Percentiles rank a stretch among this genome's conserved stretches.
These are phyloP conservation scores for Macaranga tanarius DNA, from an alignment of 441 rosid genomes.

Conservation along the genomic window DNA sequence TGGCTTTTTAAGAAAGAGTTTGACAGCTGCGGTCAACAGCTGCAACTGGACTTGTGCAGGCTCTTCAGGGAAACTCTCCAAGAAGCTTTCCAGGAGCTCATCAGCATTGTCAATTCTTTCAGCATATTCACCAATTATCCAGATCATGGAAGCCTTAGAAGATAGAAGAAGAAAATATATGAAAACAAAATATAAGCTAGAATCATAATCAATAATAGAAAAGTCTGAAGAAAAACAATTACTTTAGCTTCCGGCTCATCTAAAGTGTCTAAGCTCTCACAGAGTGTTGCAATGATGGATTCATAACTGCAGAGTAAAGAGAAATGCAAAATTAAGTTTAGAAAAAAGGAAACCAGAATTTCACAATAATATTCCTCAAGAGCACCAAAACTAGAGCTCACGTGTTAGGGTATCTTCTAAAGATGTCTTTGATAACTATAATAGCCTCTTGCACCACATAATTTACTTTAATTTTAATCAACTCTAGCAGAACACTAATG, in stretches of 20 bases:
- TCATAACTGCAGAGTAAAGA: conserved; percentile 59
- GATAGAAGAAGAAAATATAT: conserved; percentile 18
- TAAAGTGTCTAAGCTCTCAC: conserved; percentile 97
- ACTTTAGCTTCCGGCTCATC: conserved; percentile 99
- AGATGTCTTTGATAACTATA: conserved; percentile 96
- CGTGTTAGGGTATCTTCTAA: conserved; percentile 99
- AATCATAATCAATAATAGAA: conserved; percentile 14
- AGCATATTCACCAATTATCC: conserved; percentile 99
- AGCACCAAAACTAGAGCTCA: conserved; percentile 34
- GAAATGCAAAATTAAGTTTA: conserved; percentile 15
- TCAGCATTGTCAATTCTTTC: conserved; percentile 99
- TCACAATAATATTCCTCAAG: conserved; percentile 1
- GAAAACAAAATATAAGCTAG: conserved; percentile 18
- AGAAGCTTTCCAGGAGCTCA: conserved; percentile 97
- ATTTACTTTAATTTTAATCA: conserved; percentile 97
- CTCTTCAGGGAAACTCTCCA: conserved; percentile 98
- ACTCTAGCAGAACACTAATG: conserved; percentile 95
- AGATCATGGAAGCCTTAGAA: conserved; percentile 92
- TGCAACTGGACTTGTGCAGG: conserved; percentile 98
- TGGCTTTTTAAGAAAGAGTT: conserved; percentile 94
- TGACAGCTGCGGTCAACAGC: conserved; percentile 92
- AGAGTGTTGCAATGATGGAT: conserved; percentile 95
- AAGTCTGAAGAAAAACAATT: conserved; percentile 20
- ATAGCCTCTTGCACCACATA: conserved; percentile 99
- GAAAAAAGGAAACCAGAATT: conserved; percentile 10